These are phyloP conservation scores for Dillenia suffruticosa DNA, from an alignment of 164 flowering plant genomes.

Conservation along the genomic window DNA sequence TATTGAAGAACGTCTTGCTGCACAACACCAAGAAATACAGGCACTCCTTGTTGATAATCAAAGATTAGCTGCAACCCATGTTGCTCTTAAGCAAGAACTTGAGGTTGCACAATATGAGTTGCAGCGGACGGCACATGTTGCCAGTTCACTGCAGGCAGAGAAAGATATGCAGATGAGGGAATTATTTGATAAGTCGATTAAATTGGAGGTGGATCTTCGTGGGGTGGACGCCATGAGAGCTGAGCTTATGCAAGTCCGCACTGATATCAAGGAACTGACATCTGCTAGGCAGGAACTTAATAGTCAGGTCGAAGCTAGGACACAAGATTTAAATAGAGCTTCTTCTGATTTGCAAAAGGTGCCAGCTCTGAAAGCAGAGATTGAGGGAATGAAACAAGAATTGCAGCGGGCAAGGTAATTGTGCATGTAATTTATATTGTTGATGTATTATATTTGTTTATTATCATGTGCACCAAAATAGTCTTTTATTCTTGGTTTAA, in stretches of 20 bases:
- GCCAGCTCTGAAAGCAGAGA: constrained; percentile 66
- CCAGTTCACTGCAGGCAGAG: constrained; percentile 47
- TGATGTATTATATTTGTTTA: not conserved
- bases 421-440: not conserved
- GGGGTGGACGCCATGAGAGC: constrained; percentile 66
- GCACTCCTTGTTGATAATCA: constrained; percentile 76
- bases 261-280: constrained; percentile 68
- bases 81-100: constrained; percentile 87
- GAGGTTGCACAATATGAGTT: constrained; percentile 70
- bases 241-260: constrained; percentile 62
- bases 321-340: constrained; percentile 57
- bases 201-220: constrained; percentile 68
- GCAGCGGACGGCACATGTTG: constrained; percentile 46
- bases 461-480: not conserved
- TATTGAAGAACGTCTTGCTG: constrained; percentile 72
- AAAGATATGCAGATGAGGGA: constrained; percentile 74
- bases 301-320: constrained; percentile 59
- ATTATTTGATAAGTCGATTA: constrained; percentile 59
- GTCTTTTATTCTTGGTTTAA: constrained; percentile 4
- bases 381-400: constrained; percentile 72
- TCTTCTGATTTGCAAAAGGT: constrained; percentile 65
- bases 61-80: constrained; percentile 90
- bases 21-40: constrained; percentile 79
- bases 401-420: constrained; percentile 81
- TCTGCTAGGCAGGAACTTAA: constrained; percentile 62